A percentile compares a stretch with the other conserved stretches of the same genome.
These are phyloP conservation scores for Berberis thunbergii DNA, from an alignment of 164 flowering plant species.

Conservation along the genomic window DNA sequence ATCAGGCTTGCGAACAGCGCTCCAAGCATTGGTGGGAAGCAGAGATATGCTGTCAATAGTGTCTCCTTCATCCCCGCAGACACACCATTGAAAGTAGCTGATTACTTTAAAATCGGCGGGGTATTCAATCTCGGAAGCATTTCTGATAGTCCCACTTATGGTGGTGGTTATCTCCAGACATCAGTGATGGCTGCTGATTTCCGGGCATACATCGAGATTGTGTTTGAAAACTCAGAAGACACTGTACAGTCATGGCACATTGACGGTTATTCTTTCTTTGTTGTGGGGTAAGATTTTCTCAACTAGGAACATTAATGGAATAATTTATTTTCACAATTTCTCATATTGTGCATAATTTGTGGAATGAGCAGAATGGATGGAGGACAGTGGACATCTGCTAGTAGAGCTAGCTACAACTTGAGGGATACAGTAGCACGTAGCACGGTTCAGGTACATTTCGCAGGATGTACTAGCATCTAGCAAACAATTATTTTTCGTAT, in stretches of 20 bases:
- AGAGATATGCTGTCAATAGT: conserved; percentile 76
- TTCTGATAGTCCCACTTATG: conserved; percentile 54
- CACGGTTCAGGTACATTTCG: conserved; percentile 56
- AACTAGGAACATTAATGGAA: background rate
- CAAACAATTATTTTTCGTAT: too few relatives aligned
- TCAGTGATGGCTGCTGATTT: conserved; percentile 81
- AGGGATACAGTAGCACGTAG: conserved; percentile 66
- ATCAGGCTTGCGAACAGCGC: conserved; percentile 60
- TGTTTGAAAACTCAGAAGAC: conserved; percentile 66
- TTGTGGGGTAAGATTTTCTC: conserved; percentile 55
- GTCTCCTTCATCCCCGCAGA: conserved; percentile 79
- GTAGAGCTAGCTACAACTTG: conserved; percentile 61
- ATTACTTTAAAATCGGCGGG: conserved; percentile 57
- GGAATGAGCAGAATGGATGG: conserved; percentile 67
- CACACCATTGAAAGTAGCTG: conserved; percentile 84
- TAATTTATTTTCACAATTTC: background rate
- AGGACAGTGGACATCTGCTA: conserved; percentile 66
- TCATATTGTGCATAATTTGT: conserved; percentile 11
- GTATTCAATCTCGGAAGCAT: conserved; percentile 65
- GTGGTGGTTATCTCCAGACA: conserved; percentile 61
- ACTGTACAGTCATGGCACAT: conserved; percentile 78
- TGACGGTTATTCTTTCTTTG: conserved; percentile 68
- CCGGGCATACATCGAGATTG: conserved; percentile 52
- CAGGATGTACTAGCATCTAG: too few relatives aligned
- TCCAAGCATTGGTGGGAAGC: conserved; percentile 63